Conservation (phyloP, 2,329 filamentous ascomycete species). For the Trichoderma endophyticum region DNA sequence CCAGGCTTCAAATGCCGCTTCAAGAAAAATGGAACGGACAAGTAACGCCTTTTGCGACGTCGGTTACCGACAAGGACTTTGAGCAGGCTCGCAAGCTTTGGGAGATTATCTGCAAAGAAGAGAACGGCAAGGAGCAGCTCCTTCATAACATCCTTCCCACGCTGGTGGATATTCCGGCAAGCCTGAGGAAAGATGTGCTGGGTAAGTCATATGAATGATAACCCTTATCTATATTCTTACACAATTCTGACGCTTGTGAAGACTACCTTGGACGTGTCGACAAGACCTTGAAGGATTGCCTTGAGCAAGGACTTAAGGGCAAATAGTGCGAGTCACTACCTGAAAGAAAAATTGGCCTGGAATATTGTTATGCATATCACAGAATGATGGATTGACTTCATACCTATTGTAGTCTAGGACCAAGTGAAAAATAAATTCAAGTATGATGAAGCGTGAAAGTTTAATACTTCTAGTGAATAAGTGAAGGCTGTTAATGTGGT, state of each 20-base stretch:
- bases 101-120: conserved; percentile 40
- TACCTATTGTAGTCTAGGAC: background rate
- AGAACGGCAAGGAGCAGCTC: background rate
- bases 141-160: conserved; percentile 2
- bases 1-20: conserved; percentile 42
- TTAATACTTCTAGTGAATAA: background rate
- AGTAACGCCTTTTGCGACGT: conserved; percentile 43
- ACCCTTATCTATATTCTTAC: background rate
- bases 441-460: background rate
- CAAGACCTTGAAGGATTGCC: background rate
- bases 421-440: background rate
- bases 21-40: conserved; percentile 49
- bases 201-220: background rate
- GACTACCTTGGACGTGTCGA: conserved; percentile 5
- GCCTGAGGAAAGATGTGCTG: background rate
- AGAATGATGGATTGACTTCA: background rate
- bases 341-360: background rate
- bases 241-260: background rate
- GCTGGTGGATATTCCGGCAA: background rate
- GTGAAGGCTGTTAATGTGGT: background rate
- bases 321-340: background rate
- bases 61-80: conserved; percentile 48
- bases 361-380: background rate
- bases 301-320: background rate
- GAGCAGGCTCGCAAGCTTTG: conserved; percentile 49